These are phyloP conservation scores for Ensete ventricosum DNA, from an alignment of 176 grass and related monocot species.

Conservation along the genomic window DNA sequence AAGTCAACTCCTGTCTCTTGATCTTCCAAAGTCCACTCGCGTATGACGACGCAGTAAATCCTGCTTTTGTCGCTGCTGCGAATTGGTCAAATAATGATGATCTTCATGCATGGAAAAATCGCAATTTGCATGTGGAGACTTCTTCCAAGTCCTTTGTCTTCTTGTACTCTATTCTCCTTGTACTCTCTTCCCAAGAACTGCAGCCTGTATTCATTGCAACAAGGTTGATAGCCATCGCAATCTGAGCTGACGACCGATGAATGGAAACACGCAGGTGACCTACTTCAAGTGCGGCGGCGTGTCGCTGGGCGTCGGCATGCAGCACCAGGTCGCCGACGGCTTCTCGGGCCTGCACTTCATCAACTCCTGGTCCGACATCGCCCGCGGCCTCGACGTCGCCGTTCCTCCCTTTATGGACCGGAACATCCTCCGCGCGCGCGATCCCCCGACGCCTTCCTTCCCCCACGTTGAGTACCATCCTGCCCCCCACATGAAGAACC, in stretches of 20 bases:
- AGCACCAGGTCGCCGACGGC: slow-evolving; percentile 12
- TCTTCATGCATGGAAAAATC: too few species aligned
- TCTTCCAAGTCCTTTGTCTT: too few species aligned
- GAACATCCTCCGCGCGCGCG: slow-evolving; percentile 3
- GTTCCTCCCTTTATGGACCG: slow-evolving; percentile 9
- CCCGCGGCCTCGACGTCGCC: not conserved
- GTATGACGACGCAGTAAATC: too few species aligned
- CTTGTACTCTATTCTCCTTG: too few species aligned
- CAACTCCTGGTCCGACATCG: slow-evolving; percentile 15
- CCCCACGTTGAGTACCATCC: slow-evolving; percentile 1
- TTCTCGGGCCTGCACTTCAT: slow-evolving; percentile 4
- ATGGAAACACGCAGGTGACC: slow-evolving; percentile 13
- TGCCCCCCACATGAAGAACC: not conserved
- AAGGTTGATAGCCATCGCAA: not conserved
- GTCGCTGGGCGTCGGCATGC: not conserved
- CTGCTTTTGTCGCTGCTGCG: too few species aligned
- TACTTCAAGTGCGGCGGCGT: slow-evolving; percentile 23
- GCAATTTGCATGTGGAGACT: too few species aligned
- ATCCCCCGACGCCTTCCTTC: slow-evolving; percentile 6
- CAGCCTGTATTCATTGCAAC: not conserved
- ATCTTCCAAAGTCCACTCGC: too few species aligned
- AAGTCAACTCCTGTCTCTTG: too few species aligned
- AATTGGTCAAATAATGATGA: too few species aligned
- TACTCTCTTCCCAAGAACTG: too few species aligned
- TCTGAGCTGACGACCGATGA: not conserved